These are phyloP conservation scores for Inga leiocalycina DNA, from an alignment of 306 rosid species.

Conservation along the genomic window DNA sequence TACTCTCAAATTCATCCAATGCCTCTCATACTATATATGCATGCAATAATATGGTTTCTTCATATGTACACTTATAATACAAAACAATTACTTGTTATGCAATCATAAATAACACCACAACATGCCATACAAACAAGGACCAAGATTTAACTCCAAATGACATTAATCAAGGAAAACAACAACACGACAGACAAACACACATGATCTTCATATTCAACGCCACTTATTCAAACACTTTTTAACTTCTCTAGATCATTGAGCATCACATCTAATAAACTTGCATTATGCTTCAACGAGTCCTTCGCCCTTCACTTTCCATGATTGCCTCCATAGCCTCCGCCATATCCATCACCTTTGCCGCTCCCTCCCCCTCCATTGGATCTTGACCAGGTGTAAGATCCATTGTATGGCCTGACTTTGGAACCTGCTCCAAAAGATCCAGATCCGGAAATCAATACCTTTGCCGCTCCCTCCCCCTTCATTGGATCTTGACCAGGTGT, in stretches of 20 bases:
- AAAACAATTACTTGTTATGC: neutral
- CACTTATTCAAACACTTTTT: neutral
- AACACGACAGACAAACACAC: neutral
- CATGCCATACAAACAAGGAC: neutral
- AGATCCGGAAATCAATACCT: neutral
- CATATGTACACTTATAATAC: neutral
- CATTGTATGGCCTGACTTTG: conserved; percentile 36
- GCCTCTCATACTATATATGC: neutral
- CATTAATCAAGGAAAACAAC: neutral
- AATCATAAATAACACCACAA: neutral
- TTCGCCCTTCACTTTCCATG: neutral
- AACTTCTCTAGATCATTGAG: too few species aligned
- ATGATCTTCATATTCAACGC: too few species aligned
- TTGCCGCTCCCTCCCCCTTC: neutral
- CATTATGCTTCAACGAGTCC: neutral
- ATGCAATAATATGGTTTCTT: neutral
- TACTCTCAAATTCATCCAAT: too few species aligned
- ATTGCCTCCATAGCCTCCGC: neutral
- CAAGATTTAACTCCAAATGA: too few species aligned
- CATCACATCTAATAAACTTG: neutral
- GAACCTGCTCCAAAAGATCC: conserved; percentile 45
- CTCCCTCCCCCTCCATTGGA: neutral
- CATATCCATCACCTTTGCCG: conserved; percentile 10
- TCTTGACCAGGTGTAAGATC: conserved; percentile 39
- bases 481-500: conserved; percentile 32